Base-by-base conservation (phyloP, 495 filamentous ascomycete genomes). In the Rhypophila decipiens region DNA sequence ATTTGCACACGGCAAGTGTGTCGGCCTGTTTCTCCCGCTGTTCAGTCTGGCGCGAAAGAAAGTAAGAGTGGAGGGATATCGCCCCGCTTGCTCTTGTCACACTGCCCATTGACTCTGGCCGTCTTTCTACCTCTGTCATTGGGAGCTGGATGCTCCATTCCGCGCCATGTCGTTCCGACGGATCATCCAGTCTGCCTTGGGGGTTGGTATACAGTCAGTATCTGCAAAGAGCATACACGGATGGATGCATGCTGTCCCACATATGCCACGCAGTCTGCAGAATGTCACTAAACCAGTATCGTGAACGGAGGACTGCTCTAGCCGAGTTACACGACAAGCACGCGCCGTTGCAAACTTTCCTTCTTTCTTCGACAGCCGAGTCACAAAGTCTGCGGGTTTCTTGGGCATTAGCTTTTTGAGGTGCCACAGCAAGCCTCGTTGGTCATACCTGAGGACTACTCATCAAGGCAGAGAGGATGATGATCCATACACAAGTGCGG, bases 231-330 rank as follows among this genome's bases (percentile, higher is more conserved):
- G 39, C n/a, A 19, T 39, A 47, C 31, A 41, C 34, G 34, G 34
- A 45, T 24, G 34, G 34, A 45, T 43, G 40, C 46, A 40, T 23
- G 38, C 19, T 11, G 38, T 40, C 10, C 7, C 38, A 39, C 20
- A 18, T 33, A 43, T 44, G 24, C 43, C 39, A 44, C 22, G 24
- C 38, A 23, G 23, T 47, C 52, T 48, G 48, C 48, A 51, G 42
- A 38, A 43, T 50, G 52, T 55, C 42, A 47, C 23, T 22, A 36
- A 27, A 29, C 42, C 40, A 42, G 50, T 42, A 42, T 20, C 41
- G 20, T 31, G 17, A 34, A 17, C 42, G 50, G 24, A 37, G 24
- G 21, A 36, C 24, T n/a, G 23, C 38, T 19, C 39, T 31, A 38
- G 7, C 19, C 39, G 21, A 19, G 38, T 49, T 23, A 42, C 46